Conservation (phyloP, 768 basidiomycete species). For the Auriculariales sp. region DNA sequence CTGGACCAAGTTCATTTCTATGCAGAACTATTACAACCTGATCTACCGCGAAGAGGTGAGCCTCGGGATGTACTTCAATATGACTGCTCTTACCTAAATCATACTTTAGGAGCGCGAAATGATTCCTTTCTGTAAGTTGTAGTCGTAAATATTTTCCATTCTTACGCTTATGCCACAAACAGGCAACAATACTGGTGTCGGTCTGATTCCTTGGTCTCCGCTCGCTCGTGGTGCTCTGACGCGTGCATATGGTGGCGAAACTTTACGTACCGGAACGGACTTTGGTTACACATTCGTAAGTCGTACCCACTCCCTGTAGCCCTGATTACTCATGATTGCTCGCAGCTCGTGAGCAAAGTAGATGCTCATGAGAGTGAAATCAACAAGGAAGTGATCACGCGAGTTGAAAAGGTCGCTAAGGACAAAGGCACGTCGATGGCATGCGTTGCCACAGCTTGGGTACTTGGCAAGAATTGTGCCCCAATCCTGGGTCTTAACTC, state of each 20-base stretch:
- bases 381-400: conserved; percentile 12
- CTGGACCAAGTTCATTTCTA: conserved; percentile 37
- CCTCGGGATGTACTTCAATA: too few species aligned
- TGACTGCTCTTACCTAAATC: too few species aligned
- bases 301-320: background rate
- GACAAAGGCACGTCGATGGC: conserved; percentile 40
- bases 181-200: conserved; percentile 35
- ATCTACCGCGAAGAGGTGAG: conserved; percentile 56
- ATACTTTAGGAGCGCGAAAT: conserved; percentile 47
- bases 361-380: conserved; percentile 4
- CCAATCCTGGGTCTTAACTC: conserved; percentile 46
- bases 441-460: conserved; percentile 41
- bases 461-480: conserved; percentile 31
- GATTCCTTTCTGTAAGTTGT: conserved; percentile 28
- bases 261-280: conserved; percentile 25
- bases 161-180: conserved; percentile 8
- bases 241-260: conserved; percentile 24
- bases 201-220: conserved; percentile 45
- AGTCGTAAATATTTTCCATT: conserved; percentile 4
- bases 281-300: background rate
- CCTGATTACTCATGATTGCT: background rate
- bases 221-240: conserved; percentile 37
- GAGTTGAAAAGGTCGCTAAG: conserved; percentile 42
- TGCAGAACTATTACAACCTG: conserved; percentile 54
- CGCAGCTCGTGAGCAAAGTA: conserved; percentile 7